Percentiles rank a stretch among this genome's conserved stretches.
Evolutionary conservation across 495 filamentous ascomycete species (phyloP).

Genomic region (Penicillium lagena): DNA sequence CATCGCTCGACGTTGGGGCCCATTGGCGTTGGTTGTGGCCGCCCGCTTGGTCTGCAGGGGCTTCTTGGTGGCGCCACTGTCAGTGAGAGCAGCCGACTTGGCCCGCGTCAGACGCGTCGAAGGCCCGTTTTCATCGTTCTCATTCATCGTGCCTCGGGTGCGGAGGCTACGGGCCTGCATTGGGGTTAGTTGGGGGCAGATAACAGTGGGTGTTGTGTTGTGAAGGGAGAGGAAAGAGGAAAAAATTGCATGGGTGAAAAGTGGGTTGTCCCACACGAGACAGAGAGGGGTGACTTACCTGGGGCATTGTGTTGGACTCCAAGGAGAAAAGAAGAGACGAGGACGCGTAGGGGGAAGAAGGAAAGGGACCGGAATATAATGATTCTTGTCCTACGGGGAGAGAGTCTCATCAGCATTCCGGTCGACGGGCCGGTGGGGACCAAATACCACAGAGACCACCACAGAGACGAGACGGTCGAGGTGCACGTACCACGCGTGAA

Average conservation of each 20-base stretch:
- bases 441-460: constrained; percentile 29
- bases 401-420: constrained; percentile 37
- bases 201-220: too few relatives aligned
- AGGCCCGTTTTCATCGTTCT: constrained; percentile 86
- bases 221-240: too few relatives aligned
- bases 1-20: constrained; percentile 58
- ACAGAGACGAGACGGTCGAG: constrained; percentile 1
- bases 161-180: constrained; percentile 50
- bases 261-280: too few relatives aligned
- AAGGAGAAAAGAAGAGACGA: constrained; percentile 14
- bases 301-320: constrained; percentile 30
- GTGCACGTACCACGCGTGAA: constrained; percentile 41
- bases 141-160: constrained; percentile 68
- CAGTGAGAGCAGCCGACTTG: constrained; percentile 72
- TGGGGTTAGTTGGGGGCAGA: constrained; percentile 6
- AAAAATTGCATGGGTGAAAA: too few relatives aligned
- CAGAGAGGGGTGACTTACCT: constrained; percentile 29
- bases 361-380: constrained; percentile 26
- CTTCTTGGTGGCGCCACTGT: constrained; percentile 61
- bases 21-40: constrained; percentile 39
- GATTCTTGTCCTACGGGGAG: constrained; percentile 14
- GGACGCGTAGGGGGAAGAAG: constrained; percentile 21
- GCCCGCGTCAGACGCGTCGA: constrained; percentile 84
- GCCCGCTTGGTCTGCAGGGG: constrained; percentile 70
- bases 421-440: constrained; percentile 27